A percentile compares a stretch with the other conserved stretches of the same genome.
These are phyloP conservation scores for Pyrus bretschneideri DNA, from an alignment of 306 rosid genomes.

Conservation along the genomic window DNA sequence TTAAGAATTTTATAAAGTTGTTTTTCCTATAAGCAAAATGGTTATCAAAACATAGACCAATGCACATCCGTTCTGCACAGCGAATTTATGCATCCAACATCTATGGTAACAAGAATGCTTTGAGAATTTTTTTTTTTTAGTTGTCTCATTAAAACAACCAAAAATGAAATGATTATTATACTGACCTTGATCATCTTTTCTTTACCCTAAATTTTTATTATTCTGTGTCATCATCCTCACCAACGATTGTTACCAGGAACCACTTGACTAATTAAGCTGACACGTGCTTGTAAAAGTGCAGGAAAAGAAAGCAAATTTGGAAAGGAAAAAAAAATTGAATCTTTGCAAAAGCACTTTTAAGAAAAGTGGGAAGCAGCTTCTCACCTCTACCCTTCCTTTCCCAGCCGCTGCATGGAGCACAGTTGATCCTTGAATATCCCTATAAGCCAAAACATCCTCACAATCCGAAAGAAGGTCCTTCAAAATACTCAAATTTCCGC, in stretches of 20 bases:
- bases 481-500: conserved; percentile 67
- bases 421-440: conserved; percentile 81
- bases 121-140: too few species aligned
- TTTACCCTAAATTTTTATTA: background rate
- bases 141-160: too few species aligned
- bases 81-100: background rate
- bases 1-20: too few species aligned
- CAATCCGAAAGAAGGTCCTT: conserved; percentile 68
- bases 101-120: background rate
- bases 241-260: background rate
- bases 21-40: too few species aligned
- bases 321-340: background rate
- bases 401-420: conserved; percentile 91
- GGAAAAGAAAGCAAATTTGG: background rate
- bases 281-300: background rate
- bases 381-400: conserved; percentile 87
- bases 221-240: background rate
- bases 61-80: too few species aligned
- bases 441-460: conserved; percentile 63
- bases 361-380: background rate
- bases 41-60: too few species aligned
- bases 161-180: too few species aligned
- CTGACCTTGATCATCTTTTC: too few species aligned
- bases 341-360: background rate
- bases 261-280: background rate